Percentiles rank a stretch among this genome's conserved stretches.
Conservation (phyloP, 805 yeast species). For the Saccharomyces jurei region DNA sequence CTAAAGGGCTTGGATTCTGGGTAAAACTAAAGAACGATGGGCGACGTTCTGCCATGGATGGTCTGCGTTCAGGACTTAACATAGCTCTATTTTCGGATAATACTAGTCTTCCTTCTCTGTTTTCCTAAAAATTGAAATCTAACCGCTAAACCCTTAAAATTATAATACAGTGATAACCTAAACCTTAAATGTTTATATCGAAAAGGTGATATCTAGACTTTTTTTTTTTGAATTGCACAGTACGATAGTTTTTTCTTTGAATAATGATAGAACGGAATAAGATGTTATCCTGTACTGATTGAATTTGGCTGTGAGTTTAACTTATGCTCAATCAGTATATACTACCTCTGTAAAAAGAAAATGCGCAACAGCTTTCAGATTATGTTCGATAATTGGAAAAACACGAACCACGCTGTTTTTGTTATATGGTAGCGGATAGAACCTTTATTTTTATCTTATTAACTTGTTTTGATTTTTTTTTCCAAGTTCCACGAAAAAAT, state of each 20-base stretch:
- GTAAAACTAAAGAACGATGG: slow-evolving; percentile 37
- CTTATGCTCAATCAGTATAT: not conserved
- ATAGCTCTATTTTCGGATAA: slow-evolving; percentile 7
- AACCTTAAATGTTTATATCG: not conserved
- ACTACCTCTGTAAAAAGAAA: not conserved
- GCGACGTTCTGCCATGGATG: slow-evolving; percentile 62
- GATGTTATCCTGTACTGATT: not conserved
- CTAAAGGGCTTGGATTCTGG: slow-evolving; percentile 18
- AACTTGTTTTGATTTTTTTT: slow-evolving; percentile 1
- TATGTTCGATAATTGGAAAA: not conserved
- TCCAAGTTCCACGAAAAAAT: slow-evolving; percentile 8
- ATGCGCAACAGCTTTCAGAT: not conserved
- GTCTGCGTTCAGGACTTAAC: slow-evolving; percentile 40
- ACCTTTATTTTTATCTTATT: not conserved
- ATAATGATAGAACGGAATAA: not conserved
- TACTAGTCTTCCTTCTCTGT: not conserved
- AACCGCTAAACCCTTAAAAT: not conserved
- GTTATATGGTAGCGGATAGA: not conserved
- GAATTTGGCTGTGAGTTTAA: not conserved
- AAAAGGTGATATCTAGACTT: not conserved
- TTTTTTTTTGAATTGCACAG: not conserved
- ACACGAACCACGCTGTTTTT: not conserved
- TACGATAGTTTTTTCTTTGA: not conserved
- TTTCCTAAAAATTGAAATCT: not conserved
- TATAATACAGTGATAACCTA: not conserved